phyloP scores from a whole-genome alignment of 768 basidiomycete species.

The Lactarius akahatsu region DNA sequence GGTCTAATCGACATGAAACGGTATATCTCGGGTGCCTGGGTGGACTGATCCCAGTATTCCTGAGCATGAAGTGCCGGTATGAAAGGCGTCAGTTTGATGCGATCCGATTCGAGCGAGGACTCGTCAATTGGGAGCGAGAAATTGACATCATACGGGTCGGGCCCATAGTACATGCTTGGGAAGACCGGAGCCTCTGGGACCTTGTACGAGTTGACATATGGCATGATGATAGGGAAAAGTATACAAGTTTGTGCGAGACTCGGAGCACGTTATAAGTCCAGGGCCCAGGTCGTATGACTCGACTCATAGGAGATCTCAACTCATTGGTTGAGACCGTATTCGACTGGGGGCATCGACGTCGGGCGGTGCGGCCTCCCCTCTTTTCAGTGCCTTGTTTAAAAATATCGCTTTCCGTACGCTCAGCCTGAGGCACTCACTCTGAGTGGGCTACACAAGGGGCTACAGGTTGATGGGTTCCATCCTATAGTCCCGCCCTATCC shows the following conservation, averaged over 20 bases:
- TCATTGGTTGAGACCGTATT: too few relatives aligned
- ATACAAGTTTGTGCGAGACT: neutral
- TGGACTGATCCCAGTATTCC: constrained; percentile 33
- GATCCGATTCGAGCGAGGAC: constrained; percentile 36
- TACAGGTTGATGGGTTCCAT: neutral
- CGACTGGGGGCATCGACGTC: too few relatives aligned
- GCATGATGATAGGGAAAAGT: constrained; percentile 1
- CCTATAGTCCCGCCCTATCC: too few relatives aligned
- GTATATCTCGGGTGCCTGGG: constrained; percentile 33
- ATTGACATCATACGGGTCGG: constrained; percentile 42
- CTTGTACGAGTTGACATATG: constrained; percentile 20
- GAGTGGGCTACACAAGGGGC: too few relatives aligned
- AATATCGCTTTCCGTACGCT: too few relatives aligned
- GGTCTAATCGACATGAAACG: constrained; percentile 37
- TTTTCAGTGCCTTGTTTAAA: too few relatives aligned
- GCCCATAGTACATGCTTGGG: constrained; percentile 27
- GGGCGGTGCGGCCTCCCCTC: too few relatives aligned
- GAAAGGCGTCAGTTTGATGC: constrained; percentile 43
- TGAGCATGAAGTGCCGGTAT: constrained; percentile 39
- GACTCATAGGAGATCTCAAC: neutral
- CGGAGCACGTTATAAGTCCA: neutral
- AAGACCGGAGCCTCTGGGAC: constrained; percentile 13
- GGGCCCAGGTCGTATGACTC: neutral
- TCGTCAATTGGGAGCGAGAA: constrained; percentile 38
- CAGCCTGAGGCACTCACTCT: too few relatives aligned